Conservation (phyloP, 2,329 filamentous ascomycete species). For the Colletotrichum magnum region DNA sequence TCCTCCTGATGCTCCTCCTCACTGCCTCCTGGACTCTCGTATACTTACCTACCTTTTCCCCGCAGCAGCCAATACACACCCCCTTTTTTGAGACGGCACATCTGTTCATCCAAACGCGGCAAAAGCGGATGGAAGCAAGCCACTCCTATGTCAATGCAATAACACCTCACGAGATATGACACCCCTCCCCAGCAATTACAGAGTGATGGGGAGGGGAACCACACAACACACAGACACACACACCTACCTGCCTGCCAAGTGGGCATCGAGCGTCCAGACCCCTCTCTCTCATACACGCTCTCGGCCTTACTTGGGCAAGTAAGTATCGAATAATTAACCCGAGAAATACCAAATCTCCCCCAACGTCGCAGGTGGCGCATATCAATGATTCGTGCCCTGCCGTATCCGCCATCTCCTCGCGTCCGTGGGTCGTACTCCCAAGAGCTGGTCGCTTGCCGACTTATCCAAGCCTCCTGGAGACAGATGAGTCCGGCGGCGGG, state of each 20-base stretch:
- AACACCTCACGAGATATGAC: slow-evolving; percentile 5
- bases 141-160: slow-evolving; percentile 25
- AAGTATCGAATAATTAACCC: slow-evolving; percentile 25
- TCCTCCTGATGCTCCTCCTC: background rate
- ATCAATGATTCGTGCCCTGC: slow-evolving; percentile 28
- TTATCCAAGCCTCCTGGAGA: slow-evolving; percentile 1
- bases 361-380: slow-evolving; percentile 26
- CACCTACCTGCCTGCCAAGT: slow-evolving; percentile 14
- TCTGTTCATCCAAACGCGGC: slow-evolving; percentile 38
- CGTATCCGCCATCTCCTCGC: slow-evolving; percentile 13
- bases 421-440: background rate
- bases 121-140: slow-evolving; percentile 23
- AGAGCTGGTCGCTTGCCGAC: background rate
- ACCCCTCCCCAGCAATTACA: background rate
- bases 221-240: slow-evolving; percentile 10
- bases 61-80: slow-evolving; percentile 12
- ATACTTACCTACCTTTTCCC: background rate
- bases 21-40: background rate
- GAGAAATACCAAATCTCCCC: slow-evolving; percentile 25
- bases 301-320: slow-evolving; percentile 10
- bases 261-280: slow-evolving; percentile 8
- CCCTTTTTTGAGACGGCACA: slow-evolving; percentile 29
- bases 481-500: slow-evolving; percentile 25
- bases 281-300: background rate
- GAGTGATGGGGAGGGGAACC: slow-evolving; percentile 7